Evolutionary conservation across 1,284 basidiomycete species (phyloP), one percentile per base, ranked within the genome.

Genomic region (Cryptococcus sp.): DNA sequence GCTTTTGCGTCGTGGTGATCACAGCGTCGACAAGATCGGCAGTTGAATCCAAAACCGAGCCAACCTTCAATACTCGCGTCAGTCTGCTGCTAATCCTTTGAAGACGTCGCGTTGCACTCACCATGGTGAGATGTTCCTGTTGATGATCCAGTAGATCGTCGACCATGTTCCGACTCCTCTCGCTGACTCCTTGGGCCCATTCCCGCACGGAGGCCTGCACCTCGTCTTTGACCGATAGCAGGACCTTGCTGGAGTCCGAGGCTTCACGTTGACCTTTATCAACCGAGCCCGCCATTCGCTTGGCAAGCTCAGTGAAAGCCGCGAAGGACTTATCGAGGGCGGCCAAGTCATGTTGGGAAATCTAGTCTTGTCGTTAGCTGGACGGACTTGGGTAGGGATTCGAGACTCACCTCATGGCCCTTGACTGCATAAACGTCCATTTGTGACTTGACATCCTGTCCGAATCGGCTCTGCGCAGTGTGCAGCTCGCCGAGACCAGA

Each of bases 271-370:
- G 85, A 10, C 69, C 69, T 35, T 81, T 67, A n/a, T 82, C 78
- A 35, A 91, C 78, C 8, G 84, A 81, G n/a, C 82, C 79, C 30
- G 84, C 81, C 6, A 91, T 73, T 19, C 80, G 81, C 56, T 83
- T 78, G 22, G 89, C 78, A 58, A 91, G 85, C 22, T 84, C 80
- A 52, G 84, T 83, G 57, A 93, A 82, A 5, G 84, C 79, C 3
- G 82, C 78, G 3, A 86, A 84, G 47, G 85, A 82, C 1, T 75
- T 72, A 1, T 73, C 69, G 11, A 78, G 67, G 19, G 59, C 56
- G 16, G 58, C 59, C 7, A 71, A 54, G 46, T 75, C 70, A 1
- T 49, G 40, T 43, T 65, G 41, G 2, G 75, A 69, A n/a, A 65
- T 57, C 67, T 67, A 43, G 30, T 35, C 30, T 35, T 13, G 3